Conservation (phyloP, 73 alveolate genomes). For the Tetrahymena elliotti region DNA sequence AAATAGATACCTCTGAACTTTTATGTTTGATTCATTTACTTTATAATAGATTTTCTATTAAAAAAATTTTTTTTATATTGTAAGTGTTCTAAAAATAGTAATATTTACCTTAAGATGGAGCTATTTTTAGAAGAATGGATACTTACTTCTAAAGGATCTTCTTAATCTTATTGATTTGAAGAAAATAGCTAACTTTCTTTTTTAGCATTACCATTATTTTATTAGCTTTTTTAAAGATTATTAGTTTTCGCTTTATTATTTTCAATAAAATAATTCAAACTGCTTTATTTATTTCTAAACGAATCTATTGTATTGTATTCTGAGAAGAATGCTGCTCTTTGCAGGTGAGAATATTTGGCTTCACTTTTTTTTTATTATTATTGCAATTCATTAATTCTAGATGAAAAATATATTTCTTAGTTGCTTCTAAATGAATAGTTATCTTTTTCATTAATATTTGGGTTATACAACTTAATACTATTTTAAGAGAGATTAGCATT, state of each 20-base stretch:
- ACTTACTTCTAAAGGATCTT: background rate
- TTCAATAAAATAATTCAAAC: background rate
- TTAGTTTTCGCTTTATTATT: background rate
- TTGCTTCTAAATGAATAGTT: background rate
- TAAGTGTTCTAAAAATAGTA: too few species aligned
- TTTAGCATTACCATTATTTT: background rate
- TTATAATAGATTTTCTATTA: background rate
- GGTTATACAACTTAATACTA: too few species aligned
- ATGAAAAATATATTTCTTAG: background rate
- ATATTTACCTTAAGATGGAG: background rate
- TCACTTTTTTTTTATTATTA: background rate
- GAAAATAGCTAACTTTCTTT: background rate
- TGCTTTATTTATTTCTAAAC: background rate
- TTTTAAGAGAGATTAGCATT: background rate
- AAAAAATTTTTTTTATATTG: too few species aligned
- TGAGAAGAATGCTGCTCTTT: background rate
- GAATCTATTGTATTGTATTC: background rate
- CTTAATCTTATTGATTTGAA: background rate
- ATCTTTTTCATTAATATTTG: background rate
- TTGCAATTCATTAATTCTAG: background rate
- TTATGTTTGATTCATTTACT: background rate
- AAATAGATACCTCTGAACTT: background rate
- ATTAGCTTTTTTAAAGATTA: too few species aligned
- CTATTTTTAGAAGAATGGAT: background rate
- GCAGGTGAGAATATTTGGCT: background rate